A percentile compares a stretch with the other conserved stretches of the same genome.
Evolutionary conservation across 805 yeast genomes (phyloP).

Genomic region (Phaffomyces opuntiae): DNA sequence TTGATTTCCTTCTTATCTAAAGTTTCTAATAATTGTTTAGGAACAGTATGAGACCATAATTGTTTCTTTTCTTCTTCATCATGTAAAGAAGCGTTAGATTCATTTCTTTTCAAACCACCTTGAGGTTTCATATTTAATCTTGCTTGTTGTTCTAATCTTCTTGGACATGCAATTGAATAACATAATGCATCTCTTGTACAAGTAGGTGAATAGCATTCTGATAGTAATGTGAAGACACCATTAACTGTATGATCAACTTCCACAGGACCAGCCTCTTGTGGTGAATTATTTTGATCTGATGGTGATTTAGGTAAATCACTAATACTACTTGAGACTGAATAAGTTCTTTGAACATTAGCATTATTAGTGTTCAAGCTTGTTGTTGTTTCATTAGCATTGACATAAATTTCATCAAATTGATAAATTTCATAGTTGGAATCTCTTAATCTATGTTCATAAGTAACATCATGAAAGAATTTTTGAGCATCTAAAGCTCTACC

Average conservation of each 20-base stretch:
- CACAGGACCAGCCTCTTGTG: constrained; percentile 10
- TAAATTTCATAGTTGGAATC: constrained; percentile 86
- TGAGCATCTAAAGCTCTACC: constrained; percentile 95
- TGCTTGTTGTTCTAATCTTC: constrained; percentile 93
- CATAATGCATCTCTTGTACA: constrained; percentile 85
- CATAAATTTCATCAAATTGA: constrained; percentile 60
- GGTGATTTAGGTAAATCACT: background rate
- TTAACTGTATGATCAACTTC: constrained; percentile 41
- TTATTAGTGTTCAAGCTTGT: constrained; percentile 7
- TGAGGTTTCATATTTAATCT: constrained; percentile 81
- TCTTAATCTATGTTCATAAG: constrained; percentile 86
- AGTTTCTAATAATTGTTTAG: constrained; percentile 67
- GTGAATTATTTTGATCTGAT: background rate
- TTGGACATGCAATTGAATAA: constrained; percentile 94
- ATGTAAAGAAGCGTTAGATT: constrained; percentile 57
- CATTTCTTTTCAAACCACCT: constrained; percentile 76
- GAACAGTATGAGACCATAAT: constrained; percentile 90
- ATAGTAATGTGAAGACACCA: constrained; percentile 87
- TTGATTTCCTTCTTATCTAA: constrained; percentile 81
- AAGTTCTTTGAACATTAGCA: constrained; percentile 24
- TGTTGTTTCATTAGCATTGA: constrained; percentile 26
- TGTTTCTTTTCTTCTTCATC: constrained; percentile 78
- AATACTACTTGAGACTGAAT: constrained; percentile 18
- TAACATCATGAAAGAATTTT: constrained; percentile 88
- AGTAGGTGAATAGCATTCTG: constrained; percentile 96